Percentiles rank a stretch among this genome's conserved stretches.
Evolutionary conservation across 176 grass and related monocot species (phyloP).

Genomic region (Puya raimondii): DNA sequence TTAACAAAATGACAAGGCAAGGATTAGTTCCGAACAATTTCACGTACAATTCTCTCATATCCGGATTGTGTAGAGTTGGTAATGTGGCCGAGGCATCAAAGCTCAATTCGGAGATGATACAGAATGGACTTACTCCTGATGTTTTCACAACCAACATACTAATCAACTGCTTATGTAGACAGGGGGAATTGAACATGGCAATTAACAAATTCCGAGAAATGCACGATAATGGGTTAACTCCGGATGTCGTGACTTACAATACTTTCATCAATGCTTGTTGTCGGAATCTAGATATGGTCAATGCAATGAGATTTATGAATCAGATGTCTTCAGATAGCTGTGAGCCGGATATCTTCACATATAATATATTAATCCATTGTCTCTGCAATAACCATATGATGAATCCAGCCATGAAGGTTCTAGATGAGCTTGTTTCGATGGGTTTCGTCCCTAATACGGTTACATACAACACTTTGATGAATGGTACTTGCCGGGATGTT

Average conservation of each 20-base stretch:
- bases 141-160: constrained; percentile 90
- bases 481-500: constrained; percentile 66
- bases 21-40: constrained; percentile 88
- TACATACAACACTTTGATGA: constrained; percentile 85
- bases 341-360: constrained; percentile 90
- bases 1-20: constrained; percentile 55
- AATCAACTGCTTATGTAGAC: constrained; percentile 70
- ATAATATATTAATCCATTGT: constrained; percentile 92
- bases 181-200: constrained; percentile 53
- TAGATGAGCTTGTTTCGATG: constrained; percentile 57
- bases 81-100: constrained; percentile 51
- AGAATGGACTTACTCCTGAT: constrained; percentile 75
- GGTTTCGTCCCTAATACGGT: constrained; percentile 52
- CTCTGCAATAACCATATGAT: constrained; percentile 59
- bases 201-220: constrained; percentile 51
- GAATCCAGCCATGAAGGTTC: constrained; percentile 46
- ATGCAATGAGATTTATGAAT: constrained; percentile 57
- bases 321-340: constrained; percentile 67
- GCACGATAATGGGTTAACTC: constrained; percentile 44
- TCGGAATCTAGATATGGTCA: constrained; percentile 42
- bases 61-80: constrained; percentile 54
- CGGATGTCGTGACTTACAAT: constrained; percentile 85
- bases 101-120: constrained; percentile 58
- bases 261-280: constrained; percentile 78
- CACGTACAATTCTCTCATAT: constrained; percentile 86